These are phyloP conservation scores for Plasmodiophora brassicae DNA, from an alignment of 208 protist genomes.

Conservation along the genomic window DNA sequence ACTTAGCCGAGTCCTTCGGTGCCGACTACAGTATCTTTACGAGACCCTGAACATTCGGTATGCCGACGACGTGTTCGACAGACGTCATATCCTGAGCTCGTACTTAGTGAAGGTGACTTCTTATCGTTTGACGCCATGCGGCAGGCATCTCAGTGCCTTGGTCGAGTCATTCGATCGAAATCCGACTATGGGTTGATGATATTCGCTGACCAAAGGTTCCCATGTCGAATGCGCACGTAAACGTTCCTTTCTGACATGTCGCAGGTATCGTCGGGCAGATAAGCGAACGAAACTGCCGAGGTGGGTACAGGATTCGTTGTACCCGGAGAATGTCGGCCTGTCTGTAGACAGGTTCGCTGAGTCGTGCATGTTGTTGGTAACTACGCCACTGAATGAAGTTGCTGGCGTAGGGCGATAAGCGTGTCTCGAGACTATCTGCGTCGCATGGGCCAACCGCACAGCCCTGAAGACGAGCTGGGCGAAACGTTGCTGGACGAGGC, in stretches of 20 bases:
- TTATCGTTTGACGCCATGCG: slow-evolving; percentile 69
- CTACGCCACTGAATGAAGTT: background rate
- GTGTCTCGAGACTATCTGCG: background rate
- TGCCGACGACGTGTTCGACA: background rate
- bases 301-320: slow-evolving; percentile 63
- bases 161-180: slow-evolving; percentile 95
- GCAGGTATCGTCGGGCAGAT: slow-evolving; percentile 85
- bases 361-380: background rate
- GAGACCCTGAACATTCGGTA: slow-evolving; percentile 81
- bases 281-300: slow-evolving; percentile 76
- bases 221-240: background rate
- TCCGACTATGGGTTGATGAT: slow-evolving; percentile 99
- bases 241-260: background rate
- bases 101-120: slow-evolving; percentile 82
- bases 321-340: slow-evolving; percentile 20
- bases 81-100: background rate
- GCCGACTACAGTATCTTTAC: slow-evolving; percentile 91
- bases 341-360: slow-evolving; percentile 2
- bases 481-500: slow-evolving; percentile 23
- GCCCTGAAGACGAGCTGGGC: slow-evolving; percentile 14
- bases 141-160: slow-evolving; percentile 97
- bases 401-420: background rate
- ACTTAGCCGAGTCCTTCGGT: slow-evolving; percentile 67
- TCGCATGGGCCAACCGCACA: slow-evolving; percentile 28
- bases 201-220: slow-evolving; percentile 79